Conservation (phyloP, 129 eudicot species). For the Deinandra increscens region DNA sequence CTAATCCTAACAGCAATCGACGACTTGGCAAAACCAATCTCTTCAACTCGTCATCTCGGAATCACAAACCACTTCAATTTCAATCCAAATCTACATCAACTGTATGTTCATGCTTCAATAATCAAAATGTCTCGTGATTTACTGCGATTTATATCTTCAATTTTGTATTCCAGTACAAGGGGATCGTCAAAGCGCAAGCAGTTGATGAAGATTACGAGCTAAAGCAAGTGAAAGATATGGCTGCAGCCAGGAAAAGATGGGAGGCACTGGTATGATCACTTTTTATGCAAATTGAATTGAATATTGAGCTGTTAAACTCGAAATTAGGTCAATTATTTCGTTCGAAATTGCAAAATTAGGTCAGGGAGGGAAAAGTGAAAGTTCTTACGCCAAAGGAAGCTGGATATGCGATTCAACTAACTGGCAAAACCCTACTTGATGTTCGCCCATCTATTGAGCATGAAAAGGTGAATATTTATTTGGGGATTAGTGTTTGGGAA, state of each 20-base stretch:
- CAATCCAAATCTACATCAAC: slow-evolving; percentile 19
- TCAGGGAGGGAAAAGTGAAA: slow-evolving; percentile 88
- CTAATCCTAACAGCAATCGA: slow-evolving; percentile 14
- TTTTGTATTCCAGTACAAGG: slow-evolving; percentile 29
- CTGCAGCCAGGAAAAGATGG: slow-evolving; percentile 98
- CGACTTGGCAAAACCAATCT: slow-evolving; percentile 20
- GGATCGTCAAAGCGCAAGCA: slow-evolving; percentile 57
- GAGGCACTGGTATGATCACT: slow-evolving; percentile 63
- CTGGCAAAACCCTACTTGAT: slow-evolving; percentile 75
- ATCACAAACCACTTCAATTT: slow-evolving; percentile 17
- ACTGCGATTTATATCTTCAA: neutral
- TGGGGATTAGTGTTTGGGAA: neutral
- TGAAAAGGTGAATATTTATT: slow-evolving; percentile 55
- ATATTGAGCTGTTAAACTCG: neutral
- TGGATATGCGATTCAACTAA: slow-evolving; percentile 94
- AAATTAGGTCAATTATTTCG: neutral
- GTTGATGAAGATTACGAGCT: slow-evolving; percentile 84
- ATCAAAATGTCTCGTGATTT: neutral
- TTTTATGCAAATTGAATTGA: neutral
- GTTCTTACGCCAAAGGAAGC: slow-evolving; percentile 89
- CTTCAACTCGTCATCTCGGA: slow-evolving; percentile 28
- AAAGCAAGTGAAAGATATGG: slow-evolving; percentile 88
- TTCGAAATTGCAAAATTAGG: slow-evolving; percentile 27
- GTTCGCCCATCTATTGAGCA: slow-evolving; percentile 89
- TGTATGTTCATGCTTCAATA: slow-evolving; percentile 23